Conservation (phyloP, 1,139 yeast species). For the Geotrichum carabidarum region DNA sequence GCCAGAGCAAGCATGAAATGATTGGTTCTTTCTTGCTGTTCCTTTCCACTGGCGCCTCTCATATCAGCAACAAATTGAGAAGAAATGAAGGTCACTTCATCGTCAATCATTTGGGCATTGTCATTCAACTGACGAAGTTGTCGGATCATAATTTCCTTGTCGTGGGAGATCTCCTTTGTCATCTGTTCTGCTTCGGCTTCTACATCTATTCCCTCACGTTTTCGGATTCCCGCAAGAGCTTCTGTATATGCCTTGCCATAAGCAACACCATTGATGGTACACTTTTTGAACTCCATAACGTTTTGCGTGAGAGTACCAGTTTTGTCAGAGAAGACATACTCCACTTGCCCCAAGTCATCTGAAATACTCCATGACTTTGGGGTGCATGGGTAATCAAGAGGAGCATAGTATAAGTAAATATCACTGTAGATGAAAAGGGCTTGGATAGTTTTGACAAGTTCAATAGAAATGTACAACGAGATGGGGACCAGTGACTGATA, state of each 20-base stretch:
- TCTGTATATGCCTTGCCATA: slow-evolving; percentile 96
- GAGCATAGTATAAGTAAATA: slow-evolving; percentile 75
- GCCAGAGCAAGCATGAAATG: slow-evolving; percentile 77
- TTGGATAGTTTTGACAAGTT: slow-evolving; percentile 85
- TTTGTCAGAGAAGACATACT: slow-evolving; percentile 91
- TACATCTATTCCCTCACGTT: slow-evolving; percentile 78
- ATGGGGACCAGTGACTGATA: slow-evolving; percentile 91
- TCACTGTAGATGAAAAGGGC: slow-evolving; percentile 89
- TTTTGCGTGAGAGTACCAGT: slow-evolving; percentile 96
- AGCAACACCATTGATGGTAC: slow-evolving; percentile 77
- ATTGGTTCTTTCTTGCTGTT: slow-evolving; percentile 55
- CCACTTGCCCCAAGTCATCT: slow-evolving; percentile 95
- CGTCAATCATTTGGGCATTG: slow-evolving; percentile 59
- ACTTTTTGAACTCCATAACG: slow-evolving; percentile 92
- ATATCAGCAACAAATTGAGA: slow-evolving; percentile 46
- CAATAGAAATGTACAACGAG: slow-evolving; percentile 86
- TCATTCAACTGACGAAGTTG: slow-evolving; percentile 45
- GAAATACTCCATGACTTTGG: slow-evolving; percentile 97
- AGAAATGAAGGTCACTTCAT: slow-evolving; percentile 74
- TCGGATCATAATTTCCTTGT: slow-evolving; percentile 59
- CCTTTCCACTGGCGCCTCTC: slow-evolving; percentile 44
- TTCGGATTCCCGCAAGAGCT: slow-evolving; percentile 86
- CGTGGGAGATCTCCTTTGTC: slow-evolving; percentile 47
- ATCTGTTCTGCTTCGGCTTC: slow-evolving; percentile 61
- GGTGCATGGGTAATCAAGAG: slow-evolving; percentile 84